Percentiles rank a stretch among this genome's conserved stretches.
Conservation (phyloP, 1,139 yeast species). For the Protomyces lactucae-debilis region DNA sequence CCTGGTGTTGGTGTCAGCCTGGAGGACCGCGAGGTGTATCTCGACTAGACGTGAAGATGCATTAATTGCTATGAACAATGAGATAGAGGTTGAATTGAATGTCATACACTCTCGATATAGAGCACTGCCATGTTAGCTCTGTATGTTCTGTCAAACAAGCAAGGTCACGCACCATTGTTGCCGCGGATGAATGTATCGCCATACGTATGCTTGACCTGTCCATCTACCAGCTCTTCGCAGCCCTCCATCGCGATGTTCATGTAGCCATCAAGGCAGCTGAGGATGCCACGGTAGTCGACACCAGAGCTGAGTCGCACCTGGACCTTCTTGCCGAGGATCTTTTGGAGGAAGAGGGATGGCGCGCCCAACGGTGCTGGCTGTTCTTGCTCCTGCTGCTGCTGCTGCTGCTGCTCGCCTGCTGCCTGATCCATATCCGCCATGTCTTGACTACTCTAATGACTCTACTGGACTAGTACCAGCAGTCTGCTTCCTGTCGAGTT, state of each 20-base stretch:
- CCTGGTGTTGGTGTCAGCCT: slow-evolving; percentile 15
- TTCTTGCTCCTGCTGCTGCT: neutral
- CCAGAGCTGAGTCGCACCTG: slow-evolving; percentile 83
- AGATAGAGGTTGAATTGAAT: neutral
- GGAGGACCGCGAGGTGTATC: slow-evolving; percentile 16
- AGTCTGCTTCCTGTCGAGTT: no score
- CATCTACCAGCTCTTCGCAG: slow-evolving; percentile 62
- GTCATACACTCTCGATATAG: neutral
- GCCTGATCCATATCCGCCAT: no score
- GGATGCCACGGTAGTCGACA: slow-evolving; percentile 66
- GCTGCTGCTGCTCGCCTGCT: neutral
- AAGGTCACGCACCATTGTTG: slow-evolving; percentile 56
- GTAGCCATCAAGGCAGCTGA: slow-evolving; percentile 92
- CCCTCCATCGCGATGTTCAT: slow-evolving; percentile 88
- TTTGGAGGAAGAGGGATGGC: slow-evolving; percentile 53
- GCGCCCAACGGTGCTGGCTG: slow-evolving; percentile 10
- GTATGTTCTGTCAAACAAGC: neutral
- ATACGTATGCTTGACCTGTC: slow-evolving; percentile 54
- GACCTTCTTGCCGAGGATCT: slow-evolving; percentile 74
- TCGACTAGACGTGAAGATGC: neutral
- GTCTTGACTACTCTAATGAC: neutral
- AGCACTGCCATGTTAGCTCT: neutral
- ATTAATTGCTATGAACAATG: neutral
- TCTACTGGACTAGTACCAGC: no score
- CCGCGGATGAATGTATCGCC: slow-evolving; percentile 95